phyloP scores from a whole-genome alignment of 495 filamentous ascomycete genomes.

The Xylaria longipes region DNA sequence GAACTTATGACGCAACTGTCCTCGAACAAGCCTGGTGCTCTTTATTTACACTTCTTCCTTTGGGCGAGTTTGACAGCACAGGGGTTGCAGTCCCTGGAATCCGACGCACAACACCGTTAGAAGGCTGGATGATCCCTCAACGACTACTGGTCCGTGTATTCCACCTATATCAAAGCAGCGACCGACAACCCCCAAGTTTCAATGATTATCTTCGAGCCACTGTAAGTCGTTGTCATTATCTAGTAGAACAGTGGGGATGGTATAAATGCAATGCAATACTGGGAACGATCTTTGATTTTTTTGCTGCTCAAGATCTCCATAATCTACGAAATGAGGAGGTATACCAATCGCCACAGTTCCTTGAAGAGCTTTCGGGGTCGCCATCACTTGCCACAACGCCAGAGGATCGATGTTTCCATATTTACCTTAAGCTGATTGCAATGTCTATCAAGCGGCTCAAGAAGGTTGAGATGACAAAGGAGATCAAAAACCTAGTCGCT shows the following conservation, averaged over 20 bases:
- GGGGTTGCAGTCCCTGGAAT: slow-evolving; percentile 66
- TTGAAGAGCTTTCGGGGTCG: slow-evolving; percentile 70
- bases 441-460: slow-evolving; percentile 68
- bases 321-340: slow-evolving; percentile 80
- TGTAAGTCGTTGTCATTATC: slow-evolving; percentile 76
- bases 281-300: slow-evolving; percentile 87
- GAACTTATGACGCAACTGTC: slow-evolving; percentile 52
- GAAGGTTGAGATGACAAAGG: slow-evolving; percentile 66
- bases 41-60: slow-evolving; percentile 77
- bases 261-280: slow-evolving; percentile 77
- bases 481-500: slow-evolving; percentile 76
- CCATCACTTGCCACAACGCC: slow-evolving; percentile 66
- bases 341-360: slow-evolving; percentile 76
- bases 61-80: slow-evolving; percentile 73
- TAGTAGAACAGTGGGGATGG: slow-evolving; percentile 89
- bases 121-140: slow-evolving; percentile 79
- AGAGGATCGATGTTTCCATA: slow-evolving; percentile 87
- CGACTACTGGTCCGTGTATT: slow-evolving; percentile 69
- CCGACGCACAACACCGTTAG: slow-evolving; percentile 59
- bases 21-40: slow-evolving; percentile 77
- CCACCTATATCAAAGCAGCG: slow-evolving; percentile 65
- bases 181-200: slow-evolving; percentile 65
- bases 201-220: slow-evolving; percentile 81
- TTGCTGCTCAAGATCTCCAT: slow-evolving; percentile 73
- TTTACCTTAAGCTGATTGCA: slow-evolving; percentile 87